Base-by-base conservation (phyloP, 306 rosid species). In the Cercis canadensis region DNA sequence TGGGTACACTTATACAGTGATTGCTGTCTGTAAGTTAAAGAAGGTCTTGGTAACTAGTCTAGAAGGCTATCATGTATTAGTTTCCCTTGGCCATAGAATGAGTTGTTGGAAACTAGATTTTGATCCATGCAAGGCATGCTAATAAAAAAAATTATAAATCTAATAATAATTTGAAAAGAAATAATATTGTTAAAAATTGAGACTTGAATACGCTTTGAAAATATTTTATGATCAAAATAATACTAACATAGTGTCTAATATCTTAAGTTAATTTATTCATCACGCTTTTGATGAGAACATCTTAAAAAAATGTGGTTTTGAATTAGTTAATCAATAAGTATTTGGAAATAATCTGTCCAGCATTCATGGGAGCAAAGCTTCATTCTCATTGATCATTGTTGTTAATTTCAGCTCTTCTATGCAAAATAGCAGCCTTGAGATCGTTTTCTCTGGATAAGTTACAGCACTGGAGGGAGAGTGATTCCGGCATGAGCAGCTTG, bases 401-500 rank as follows among this genome's bases (percentile, higher is more conserved):
- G 54, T 61, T 56, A 51, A 54, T 91, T 86, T 70, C 96, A 94
- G 96, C 99, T 61, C 96, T 94, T 82, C 88, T 94, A 39, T 90
- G 96, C 80, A 91, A 91, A 81, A 87, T 94, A 67, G 95, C 99
- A 4, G 97, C 99, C 52, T 68, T 91, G 88, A 87, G 97, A 82
- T 87, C 99, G 18, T 91, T 94, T 74, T 89, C 99, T 56, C 67
- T 84, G 36, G 99, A 94, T 41, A 94, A 82, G 74, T 69, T 94
- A 37, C 96, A 86, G 46, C 78, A 86, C 65, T 89, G 97, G 97
- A 87, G 97, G 78, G 99, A 94, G 79, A 87, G 96, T 37, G 83
- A 91, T 67, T 87, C 96, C 5, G 99, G 99, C 68, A 91, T 85
- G 92, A 91, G 96, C 78, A 89, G 96, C 88, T 85, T 94, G 80